Evolutionary conservation across 1,139 yeast species (phyloP).

Genomic region (Candida gigantensis): DNA sequence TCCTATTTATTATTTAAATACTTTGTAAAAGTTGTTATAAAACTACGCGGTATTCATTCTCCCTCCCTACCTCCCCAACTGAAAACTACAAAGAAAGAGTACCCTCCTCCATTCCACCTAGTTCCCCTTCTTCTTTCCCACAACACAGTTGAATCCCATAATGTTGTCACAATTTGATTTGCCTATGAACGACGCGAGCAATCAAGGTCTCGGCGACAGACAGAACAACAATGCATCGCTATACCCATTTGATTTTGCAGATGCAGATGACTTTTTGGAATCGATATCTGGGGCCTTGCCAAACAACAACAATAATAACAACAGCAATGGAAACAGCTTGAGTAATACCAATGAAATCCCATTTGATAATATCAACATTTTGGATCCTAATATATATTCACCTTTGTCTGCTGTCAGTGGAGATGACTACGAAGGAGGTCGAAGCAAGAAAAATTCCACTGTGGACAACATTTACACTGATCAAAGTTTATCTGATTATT

Average conservation of each 20-base stretch:
- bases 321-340: neutral
- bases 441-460: constrained; percentile 2
- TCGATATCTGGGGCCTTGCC: constrained; percentile 29
- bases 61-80: no score
- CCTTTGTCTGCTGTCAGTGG: constrained; percentile 14
- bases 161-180: constrained; percentile 6
- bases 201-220: constrained; percentile 1
- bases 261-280: constrained; percentile 37
- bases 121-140: neutral
- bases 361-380: constrained; percentile 2
- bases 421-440: constrained; percentile 10
- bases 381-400: constrained; percentile 9
- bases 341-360: constrained; percentile 4
- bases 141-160: neutral
- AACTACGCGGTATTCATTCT: no score
- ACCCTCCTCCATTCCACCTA: neutral
- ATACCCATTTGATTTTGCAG: constrained; percentile 30
- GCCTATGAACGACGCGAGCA: constrained; percentile 1
- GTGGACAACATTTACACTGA: constrained; percentile 10
- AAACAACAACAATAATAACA: neutral
- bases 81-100: no score
- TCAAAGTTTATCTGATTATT: constrained; percentile 8
- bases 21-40: no score
- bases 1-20: no score
- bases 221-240: constrained; percentile 7